Evolutionary conservation across 169 alveolate species (phyloP).

Genomic region (Perkinsus marinus): DNA sequence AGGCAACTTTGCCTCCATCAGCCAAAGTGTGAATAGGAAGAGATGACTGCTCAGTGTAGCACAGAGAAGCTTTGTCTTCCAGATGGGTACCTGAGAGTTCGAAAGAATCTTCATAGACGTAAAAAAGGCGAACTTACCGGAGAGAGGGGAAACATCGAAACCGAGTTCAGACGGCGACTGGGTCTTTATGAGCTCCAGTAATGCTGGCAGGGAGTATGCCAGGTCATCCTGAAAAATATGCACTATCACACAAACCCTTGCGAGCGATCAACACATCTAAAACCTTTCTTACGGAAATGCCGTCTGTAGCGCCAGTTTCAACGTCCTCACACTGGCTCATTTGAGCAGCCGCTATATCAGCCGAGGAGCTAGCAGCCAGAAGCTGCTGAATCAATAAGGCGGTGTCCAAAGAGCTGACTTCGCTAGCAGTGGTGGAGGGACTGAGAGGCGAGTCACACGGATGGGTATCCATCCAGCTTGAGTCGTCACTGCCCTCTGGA

Average conservation of each 20-base stretch:
- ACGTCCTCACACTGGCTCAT: neutral
- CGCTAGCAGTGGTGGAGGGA: neutral
- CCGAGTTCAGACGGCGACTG: neutral
- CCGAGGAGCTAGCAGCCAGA: neutral
- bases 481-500: neutral
- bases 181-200: neutral
- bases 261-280: neutral
- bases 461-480: neutral
- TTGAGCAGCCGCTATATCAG: neutral
- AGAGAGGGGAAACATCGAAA: neutral
- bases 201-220: neutral
- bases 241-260: neutral
- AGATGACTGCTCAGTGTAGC: neutral
- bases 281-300: neutral
- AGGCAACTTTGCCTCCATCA: neutral
- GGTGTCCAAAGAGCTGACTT: neutral
- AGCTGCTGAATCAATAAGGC: neutral
- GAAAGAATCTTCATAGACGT: neutral
- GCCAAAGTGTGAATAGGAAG: neutral
- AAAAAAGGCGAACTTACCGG: neutral
- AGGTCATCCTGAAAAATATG: neutral
- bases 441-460: neutral
- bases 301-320: neutral
- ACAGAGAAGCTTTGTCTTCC: neutral
- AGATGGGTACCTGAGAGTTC: neutral